Base-by-base conservation (phyloP, 352 stramenopile genomes). In the Phytopythium boreale region DNA sequence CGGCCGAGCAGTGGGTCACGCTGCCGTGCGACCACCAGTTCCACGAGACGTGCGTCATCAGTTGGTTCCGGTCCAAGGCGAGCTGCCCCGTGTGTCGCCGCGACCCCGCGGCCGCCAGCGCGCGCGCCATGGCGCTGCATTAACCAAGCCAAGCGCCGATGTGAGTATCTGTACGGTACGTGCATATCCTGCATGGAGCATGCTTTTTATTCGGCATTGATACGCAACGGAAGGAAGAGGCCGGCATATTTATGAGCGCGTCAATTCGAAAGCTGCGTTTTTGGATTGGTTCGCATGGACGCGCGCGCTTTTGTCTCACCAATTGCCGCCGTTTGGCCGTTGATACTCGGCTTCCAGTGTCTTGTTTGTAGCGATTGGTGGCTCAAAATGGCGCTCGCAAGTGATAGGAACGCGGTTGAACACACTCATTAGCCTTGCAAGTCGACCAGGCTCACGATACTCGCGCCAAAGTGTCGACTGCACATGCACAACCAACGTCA, bases 41-140 rank as follows among this genome's bases (percentile, higher is more conserved):
- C 56, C 80, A 88, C 62, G 78, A 88, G 67, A 63, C 79, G 68
- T 89, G 80, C 52, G 72, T 88, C 36, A 75, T 88, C 49, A 70
- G 73, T 57, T 89, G 80, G 80, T 77, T 88, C 41, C 75, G 72
- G 26, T 71, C 72, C 12, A 78, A 77, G 43, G 70, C 67, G 39
- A 85, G 76, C 9, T 89, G 80, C 37, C 80, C 80, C 7, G 62
- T 88, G 14, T 89, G 78, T 27, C 79, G 79, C 15, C 50, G 44
- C 31, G 53, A 59, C 34, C 19, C 53, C 4, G 53, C 29, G 34
- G 31, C 31, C 22, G 53, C 31, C 36, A 44, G 53, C 31, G 31
- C 36, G 5, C 4, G 24, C 34, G 3, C 46, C 14, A 19, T 3
- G 10, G 24, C 14, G 14, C 24, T 52, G n/a, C n/a, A 12, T 29